These are phyloP conservation scores for Acanthamoeba royreba DNA, from an alignment of 208 protist species.

Conservation along the genomic window DNA sequence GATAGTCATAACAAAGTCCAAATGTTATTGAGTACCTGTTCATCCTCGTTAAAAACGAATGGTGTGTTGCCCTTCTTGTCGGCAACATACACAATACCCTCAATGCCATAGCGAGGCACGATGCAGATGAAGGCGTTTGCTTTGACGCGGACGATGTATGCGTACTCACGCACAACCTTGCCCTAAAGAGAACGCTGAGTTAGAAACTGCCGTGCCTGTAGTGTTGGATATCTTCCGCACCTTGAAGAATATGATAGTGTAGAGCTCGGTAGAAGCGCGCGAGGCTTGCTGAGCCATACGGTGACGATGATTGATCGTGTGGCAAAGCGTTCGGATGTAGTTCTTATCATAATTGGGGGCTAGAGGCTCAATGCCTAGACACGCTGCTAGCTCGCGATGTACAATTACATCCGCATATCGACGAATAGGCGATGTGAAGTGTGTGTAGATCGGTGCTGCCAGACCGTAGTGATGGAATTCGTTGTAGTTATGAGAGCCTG, in stretches of 20 bases:
- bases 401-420: constrained; percentile 85
- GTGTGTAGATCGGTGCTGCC: constrained; percentile 85
- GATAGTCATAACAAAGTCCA: neutral
- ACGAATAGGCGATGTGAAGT: constrained; percentile 91
- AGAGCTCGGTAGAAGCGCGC: constrained; percentile 74
- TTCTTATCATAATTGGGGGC: constrained; percentile 53
- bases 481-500: constrained; percentile 10
- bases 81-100: constrained; percentile 23
- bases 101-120: constrained; percentile 35
- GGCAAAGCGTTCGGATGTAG: constrained; percentile 33
- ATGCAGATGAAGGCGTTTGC: constrained; percentile 6
- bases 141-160: constrained; percentile 33
- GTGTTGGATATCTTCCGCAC: constrained; percentile 59
- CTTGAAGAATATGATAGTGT: constrained; percentile 81
- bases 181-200: constrained; percentile 59
- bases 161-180: neutral
- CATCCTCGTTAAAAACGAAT: neutral
- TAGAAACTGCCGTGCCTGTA: constrained; percentile 59
- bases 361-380: constrained; percentile 52
- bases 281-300: constrained; percentile 75
- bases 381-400: constrained; percentile 78
- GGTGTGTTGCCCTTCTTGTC: neutral
- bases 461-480: constrained; percentile 87
- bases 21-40: neutral
- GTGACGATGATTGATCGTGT: constrained; percentile 75